Conservation (phyloP, 1,284 basidiomycete species). For the Puccinia triticina region DNA sequence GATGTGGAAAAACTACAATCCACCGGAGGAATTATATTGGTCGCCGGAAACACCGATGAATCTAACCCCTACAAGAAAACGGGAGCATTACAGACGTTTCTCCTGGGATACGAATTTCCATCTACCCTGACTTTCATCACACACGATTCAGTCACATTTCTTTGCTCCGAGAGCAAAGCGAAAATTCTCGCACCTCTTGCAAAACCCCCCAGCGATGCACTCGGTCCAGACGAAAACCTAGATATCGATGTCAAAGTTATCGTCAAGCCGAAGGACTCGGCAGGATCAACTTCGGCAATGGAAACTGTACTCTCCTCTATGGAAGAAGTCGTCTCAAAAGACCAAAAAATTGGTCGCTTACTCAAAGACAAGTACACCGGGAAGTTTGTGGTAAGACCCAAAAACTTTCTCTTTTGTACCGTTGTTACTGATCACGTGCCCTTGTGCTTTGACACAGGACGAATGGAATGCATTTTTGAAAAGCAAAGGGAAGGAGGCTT, state of each 20-base stretch:
- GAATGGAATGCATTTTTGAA: slow-evolving; percentile 64
- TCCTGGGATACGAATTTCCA: slow-evolving; percentile 95
- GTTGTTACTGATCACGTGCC: background rate
- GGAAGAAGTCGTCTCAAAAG: background rate
- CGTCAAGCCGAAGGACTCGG: slow-evolving; percentile 54
- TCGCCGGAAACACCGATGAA: slow-evolving; percentile 34
- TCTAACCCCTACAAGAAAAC: slow-evolving; percentile 38
- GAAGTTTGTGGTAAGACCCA: slow-evolving; percentile 80
- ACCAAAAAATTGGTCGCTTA: slow-evolving; percentile 68
- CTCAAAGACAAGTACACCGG: slow-evolving; percentile 77
- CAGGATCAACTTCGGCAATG: slow-evolving; percentile 31
- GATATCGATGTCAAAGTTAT: slow-evolving; percentile 59
- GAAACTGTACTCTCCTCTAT: slow-evolving; percentile 14
- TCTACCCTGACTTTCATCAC: slow-evolving; percentile 76
- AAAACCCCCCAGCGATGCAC: background rate
- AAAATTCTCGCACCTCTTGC: slow-evolving; percentile 48
- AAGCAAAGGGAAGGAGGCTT: background rate
- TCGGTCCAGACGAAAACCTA: slow-evolving; percentile 2
- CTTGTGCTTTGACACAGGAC: slow-evolving; percentile 39
- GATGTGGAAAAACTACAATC: slow-evolving; percentile 16
- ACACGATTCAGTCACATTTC: slow-evolving; percentile 73
- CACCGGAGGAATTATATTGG: slow-evolving; percentile 22
- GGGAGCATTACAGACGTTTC: slow-evolving; percentile 72
- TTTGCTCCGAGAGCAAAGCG: slow-evolving; percentile 91
- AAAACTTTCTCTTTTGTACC: slow-evolving; percentile 59